phyloP scores from a whole-genome alignment of 371 early-diverging fungal species.

The Apophysomyces elegans region DNA sequence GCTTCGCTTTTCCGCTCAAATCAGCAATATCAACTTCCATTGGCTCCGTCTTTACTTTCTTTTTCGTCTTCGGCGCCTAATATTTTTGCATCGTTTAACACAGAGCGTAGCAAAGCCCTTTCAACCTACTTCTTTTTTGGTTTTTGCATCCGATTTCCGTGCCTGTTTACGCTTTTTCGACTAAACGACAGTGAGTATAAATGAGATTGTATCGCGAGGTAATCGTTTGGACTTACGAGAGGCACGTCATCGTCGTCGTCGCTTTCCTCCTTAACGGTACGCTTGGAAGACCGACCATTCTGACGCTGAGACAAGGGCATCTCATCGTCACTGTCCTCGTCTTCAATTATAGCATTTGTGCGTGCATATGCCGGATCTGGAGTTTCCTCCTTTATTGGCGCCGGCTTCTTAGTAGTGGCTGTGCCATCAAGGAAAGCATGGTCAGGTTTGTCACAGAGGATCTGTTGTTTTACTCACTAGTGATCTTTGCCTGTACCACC shows the following conservation, averaged over 20 bases:
- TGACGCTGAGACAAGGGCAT: background rate
- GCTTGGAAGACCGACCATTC: background rate
- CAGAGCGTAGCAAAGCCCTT: background rate
- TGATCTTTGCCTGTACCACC: conserved; percentile 4
- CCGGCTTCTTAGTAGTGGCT: background rate
- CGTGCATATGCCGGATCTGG: conserved; percentile 18
- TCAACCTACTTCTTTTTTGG: background rate
- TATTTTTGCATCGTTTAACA: background rate
- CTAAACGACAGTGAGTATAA: background rate
- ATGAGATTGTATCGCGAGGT: background rate
- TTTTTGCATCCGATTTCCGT: background rate
- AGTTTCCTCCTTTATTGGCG: conserved; percentile 19
- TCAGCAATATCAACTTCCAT: conserved; percentile 27
- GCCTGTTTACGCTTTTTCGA: conserved; percentile 1
- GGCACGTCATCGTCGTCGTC: conserved; percentile 18
- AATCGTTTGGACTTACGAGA: conserved; percentile 15
- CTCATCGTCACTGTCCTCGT: conserved; percentile 19
- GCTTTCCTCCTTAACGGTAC: background rate
- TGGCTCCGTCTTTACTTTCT: conserved; percentile 23
- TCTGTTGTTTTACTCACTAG: background rate
- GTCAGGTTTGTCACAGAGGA: background rate
- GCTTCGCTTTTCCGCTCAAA: conserved; percentile 4
- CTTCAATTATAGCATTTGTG: conserved; percentile 9
- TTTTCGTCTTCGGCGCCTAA: conserved; percentile 18
- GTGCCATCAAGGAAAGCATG: background rate